Conservation (phyloP, 768 basidiomycete species). For the Peribolospora kevripleyi region DNA sequence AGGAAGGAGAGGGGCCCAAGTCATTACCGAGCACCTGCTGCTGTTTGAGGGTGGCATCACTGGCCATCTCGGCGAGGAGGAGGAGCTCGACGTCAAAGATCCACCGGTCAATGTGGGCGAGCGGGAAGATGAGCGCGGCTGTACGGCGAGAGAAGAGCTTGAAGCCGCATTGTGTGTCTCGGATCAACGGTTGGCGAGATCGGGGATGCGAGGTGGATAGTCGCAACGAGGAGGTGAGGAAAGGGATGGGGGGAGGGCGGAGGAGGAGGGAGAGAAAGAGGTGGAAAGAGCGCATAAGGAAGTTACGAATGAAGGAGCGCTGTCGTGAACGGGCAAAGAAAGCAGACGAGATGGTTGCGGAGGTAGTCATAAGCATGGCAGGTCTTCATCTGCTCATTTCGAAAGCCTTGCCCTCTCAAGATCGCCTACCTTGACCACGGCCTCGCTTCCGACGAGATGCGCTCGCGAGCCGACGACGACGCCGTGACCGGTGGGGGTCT, state of each 20-base stretch:
- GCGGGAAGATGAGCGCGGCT: constrained; percentile 59
- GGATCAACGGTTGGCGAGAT: constrained; percentile 27
- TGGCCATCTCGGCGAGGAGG: constrained; percentile 44
- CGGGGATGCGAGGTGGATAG: background rate
- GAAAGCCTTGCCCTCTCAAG: background rate
- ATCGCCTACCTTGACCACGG: constrained; percentile 62
- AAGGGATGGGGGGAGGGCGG: constrained; percentile 21
- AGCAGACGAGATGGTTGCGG: background rate
- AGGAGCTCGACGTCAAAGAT: constrained; percentile 91
- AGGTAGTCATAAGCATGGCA: background rate
- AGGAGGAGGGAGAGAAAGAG: constrained; percentile 68
- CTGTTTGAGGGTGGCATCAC: no score
- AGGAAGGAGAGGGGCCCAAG: no score
- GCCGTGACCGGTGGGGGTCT: constrained; percentile 28
- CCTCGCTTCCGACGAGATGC: constrained; percentile 73
- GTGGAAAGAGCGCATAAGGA: constrained; percentile 85
- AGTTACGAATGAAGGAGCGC: constrained; percentile 68
- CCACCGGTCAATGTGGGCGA: constrained; percentile 54
- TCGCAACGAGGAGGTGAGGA: background rate
- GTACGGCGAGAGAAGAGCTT: constrained; percentile 72
- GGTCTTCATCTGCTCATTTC: background rate
- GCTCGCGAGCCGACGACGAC: constrained; percentile 66
- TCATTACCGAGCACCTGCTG: no score
- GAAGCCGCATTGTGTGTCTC: constrained; percentile 94
- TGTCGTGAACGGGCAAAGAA: constrained; percentile 16